phyloP scores from a whole-genome alignment of 108 stramenopile species.

The Fragilaria radians region DNA sequence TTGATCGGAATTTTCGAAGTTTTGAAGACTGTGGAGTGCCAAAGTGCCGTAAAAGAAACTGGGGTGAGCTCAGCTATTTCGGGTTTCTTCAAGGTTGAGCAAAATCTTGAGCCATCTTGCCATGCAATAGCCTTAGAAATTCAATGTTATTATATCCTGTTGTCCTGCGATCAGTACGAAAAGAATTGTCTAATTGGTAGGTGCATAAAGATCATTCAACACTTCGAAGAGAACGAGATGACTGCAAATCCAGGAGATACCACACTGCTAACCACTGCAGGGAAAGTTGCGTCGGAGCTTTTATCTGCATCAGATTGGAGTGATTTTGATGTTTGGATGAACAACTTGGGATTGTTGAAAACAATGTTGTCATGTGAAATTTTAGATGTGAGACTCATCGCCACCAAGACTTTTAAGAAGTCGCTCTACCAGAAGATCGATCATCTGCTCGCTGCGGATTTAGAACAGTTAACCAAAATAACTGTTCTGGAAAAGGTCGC shows the following conservation, averaged over 20 bases:
- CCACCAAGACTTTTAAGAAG: constrained; percentile 54
- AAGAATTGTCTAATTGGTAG: neutral
- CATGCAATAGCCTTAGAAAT: neutral
- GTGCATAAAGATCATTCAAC: neutral
- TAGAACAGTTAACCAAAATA: neutral
- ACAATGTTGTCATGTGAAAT: constrained; percentile 10
- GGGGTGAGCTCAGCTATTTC: neutral
- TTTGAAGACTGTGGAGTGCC: neutral
- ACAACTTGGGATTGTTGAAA: constrained; percentile 7
- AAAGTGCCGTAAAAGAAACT: neutral
- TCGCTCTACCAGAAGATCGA: constrained; percentile 32
- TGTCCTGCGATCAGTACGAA: neutral
- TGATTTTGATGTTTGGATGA: neutral
- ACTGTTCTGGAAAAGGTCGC: neutral
- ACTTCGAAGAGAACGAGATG: neutral
- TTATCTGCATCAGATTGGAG: neutral
- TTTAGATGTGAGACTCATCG: constrained; percentile 29
- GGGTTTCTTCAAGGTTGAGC: neutral
- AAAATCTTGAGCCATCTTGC: neutral
- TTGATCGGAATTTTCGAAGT: constrained; percentile 16
- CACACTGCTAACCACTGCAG: neutral
- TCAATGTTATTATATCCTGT: neutral
- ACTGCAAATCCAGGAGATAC: neutral
- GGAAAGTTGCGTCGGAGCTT: neutral
- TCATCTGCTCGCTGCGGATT: neutral